Base-by-base conservation (phyloP, 1,139 yeast genomes). In the Magnusiomyces tetraspermus region DNA sequence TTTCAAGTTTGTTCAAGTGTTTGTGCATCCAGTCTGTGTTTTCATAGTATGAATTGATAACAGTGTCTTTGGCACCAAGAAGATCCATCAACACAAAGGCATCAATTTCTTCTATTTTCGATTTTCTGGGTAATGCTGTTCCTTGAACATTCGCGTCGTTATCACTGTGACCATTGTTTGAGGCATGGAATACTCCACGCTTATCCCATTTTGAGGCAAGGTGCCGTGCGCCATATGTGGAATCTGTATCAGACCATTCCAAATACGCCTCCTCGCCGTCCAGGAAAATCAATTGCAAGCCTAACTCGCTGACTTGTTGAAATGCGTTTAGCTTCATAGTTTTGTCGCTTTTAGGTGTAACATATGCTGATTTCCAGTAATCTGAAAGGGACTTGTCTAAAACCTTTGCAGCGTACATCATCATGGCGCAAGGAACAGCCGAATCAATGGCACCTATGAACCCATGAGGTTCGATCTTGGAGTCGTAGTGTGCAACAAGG, bases 241-340 rank as follows among this genome's bases (percentile, higher is more conserved):
- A 78, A 57, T 79, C 83, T 0, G 67, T 61, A 10, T 68, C 70
- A 0, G 74, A 62, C 84, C 84, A 79, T 19, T 68, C 62, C 2
- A 66, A 65, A 26, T 77, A 60, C 0, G 84, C 83, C 58, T 79
- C 83, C 58, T 79, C 83, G 2, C 84, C 83, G 58, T 79, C 83
- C 53, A 78, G 76, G 59, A 79, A 78, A 0, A 79, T 65, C 11
- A 79, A 61, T 57, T 76, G 79, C 3, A 78, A 55, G 0, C 80
- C 80, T 2, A 65, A 53, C 15, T 63, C 61, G 5, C 57, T 37
- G 15, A 52, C 50, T 52, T 57, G 50, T 50, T 33, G 38, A 15
- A 33, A n/a, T n/a, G n/a, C n/a, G n/a, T n/a, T 33, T 19, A 24
- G 42, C 23, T 22, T 24, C 47, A 51, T 23, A 21, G 30, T 28